Base-by-base conservation (phyloP, 2,329 filamentous ascomycete species). In the Ascochyta viciae-villosae region DNA sequence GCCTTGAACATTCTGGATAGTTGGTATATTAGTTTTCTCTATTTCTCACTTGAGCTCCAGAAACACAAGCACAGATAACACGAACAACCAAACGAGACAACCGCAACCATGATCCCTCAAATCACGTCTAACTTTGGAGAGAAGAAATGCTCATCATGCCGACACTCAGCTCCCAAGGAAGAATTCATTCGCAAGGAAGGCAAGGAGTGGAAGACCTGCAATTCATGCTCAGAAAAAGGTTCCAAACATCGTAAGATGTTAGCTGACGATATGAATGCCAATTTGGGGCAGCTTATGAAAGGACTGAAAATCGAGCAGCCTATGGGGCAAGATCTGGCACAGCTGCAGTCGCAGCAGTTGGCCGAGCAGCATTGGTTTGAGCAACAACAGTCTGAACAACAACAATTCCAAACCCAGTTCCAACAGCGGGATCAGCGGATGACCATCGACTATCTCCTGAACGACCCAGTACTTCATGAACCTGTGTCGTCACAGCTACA, bases 141-240 rank as follows among this genome's bases (percentile, higher is more conserved):
- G 4, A 39, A 39, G 22, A 23, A 4, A 13, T 39, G 37, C 37
- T 39, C 37, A 24, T 22, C 7, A 4, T 39, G 37, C 15, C 16
- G 37, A 19, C 3, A 13, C 16, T 22, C 22, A 2, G 6, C 6
- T 15, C 13, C 12, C 13, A 13, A 26, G 10, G 13, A 41, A 12
- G 19, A 9, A 2, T 54, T 48, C 15, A 8, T 37, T 16, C 50
- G 43, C 16, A 35, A 35, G 23, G 38, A 3, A 3, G 19, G 24
- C 5, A 43, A 24, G 13, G 22, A 13, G 5, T 54, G 43, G 43
- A 43, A 42, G 19, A 31, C 43, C 22, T 54, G 50, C 24, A 54
- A 38, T 7, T 3, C 23, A 7, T 48, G 50, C 38, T 47, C 50
- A 12, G 22, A 13, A 4, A 37, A 29, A 3, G 4, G 3, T 2